Evolutionary conservation across 2,329 filamentous ascomycete genomes (phyloP).

Genomic region (Triangularia setosa): DNA sequence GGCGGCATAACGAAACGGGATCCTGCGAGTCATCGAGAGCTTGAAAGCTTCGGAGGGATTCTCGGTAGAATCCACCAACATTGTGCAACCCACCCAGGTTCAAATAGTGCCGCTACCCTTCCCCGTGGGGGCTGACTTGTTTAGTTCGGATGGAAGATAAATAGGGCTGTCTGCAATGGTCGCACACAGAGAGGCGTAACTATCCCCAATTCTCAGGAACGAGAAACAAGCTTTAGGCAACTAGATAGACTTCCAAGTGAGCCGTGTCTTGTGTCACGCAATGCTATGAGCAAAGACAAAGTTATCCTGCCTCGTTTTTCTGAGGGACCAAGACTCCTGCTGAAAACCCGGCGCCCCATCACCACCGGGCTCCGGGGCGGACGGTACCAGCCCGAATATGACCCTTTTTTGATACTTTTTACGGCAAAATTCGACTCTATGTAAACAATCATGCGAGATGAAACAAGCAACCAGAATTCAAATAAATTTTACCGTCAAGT

Average conservation of each 20-base stretch:
- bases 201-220: not conserved
- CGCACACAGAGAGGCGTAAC: not conserved
- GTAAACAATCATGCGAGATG: not conserved
- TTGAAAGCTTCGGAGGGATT: not conserved
- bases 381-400: not conserved
- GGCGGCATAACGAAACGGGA: not conserved
- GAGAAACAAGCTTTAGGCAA: not conserved
- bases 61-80: not conserved
- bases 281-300: not conserved
- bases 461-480: not conserved
- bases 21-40: not conserved
- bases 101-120: not conserved
- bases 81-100: not conserved
- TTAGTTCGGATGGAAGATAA: not conserved
- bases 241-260: not conserved
- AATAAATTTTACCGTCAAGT: no score
- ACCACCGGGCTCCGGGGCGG: not conserved
- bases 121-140: not conserved
- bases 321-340: not conserved
- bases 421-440: not conserved
- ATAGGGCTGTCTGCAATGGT: not conserved
- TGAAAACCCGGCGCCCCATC: not conserved
- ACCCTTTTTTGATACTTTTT: not conserved
- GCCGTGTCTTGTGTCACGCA: not conserved
- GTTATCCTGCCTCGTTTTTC: not conserved